Conservation (phyloP, 441 rosid species). For the Erodium moschatum region DNA sequence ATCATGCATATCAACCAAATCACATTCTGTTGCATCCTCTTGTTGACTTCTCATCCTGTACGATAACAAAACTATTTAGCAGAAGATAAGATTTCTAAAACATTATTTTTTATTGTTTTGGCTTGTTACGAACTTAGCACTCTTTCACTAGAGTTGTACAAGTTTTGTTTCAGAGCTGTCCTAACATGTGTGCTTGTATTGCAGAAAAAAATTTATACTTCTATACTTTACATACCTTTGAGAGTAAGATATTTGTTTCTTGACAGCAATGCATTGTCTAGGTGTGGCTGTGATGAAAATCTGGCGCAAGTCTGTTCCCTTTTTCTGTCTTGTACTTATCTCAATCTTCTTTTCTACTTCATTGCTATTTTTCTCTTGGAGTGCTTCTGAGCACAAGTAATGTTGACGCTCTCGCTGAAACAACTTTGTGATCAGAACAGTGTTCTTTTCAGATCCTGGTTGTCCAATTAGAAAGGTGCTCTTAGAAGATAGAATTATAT, state of each 20-base stretch:
- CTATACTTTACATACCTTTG: slow-evolving; percentile 32
- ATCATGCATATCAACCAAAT: slow-evolving; percentile 15
- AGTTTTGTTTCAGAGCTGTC: neutral
- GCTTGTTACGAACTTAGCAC: neutral
- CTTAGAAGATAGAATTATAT: slow-evolving; percentile 28
- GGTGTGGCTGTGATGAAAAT: slow-evolving; percentile 45
- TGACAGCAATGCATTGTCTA: slow-evolving; percentile 39
- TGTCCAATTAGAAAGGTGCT: slow-evolving; percentile 45
- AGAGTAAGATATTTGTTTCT: slow-evolving; percentile 31
- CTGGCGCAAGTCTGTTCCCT: slow-evolving; percentile 26
- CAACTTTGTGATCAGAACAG: slow-evolving; percentile 39
- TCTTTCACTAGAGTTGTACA: neutral
- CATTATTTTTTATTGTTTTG: neutral
- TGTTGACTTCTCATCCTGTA: slow-evolving; percentile 31
- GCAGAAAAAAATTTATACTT: neutral
- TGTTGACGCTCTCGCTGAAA: slow-evolving; percentile 30
- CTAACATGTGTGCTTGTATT: neutral
- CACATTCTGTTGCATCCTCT: slow-evolving; percentile 17
- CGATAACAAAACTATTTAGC: neutral
- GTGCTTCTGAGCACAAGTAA: slow-evolving; percentile 20
- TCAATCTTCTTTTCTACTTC: neutral
- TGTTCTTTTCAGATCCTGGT: slow-evolving; percentile 56
- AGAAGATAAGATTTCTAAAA: neutral
- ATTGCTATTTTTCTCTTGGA: slow-evolving; percentile 8
- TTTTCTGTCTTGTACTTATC: slow-evolving; percentile 14